Evolutionary conservation across 1,284 basidiomycete species (phyloP), one percentile per base, ranked within the genome.

Genomic region (Ustilago sp.): DNA sequence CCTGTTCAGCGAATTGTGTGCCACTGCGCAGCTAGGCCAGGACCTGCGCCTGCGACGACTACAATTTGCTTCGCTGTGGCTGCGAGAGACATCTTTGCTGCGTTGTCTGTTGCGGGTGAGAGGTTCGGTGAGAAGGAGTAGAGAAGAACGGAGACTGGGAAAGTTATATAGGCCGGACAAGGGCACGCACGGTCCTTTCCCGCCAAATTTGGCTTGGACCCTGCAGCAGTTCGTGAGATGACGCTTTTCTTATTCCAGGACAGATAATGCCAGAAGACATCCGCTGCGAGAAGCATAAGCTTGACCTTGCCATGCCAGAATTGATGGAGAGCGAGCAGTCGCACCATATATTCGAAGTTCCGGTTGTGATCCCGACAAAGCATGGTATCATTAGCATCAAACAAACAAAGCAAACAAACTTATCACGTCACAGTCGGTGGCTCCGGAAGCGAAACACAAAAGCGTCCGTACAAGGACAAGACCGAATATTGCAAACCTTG

Each of bases 391-490:
- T 17, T 19, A 54, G n/a, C 15, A 32, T 45, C 41, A 8, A 38
- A 38, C 8, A 39, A 38, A 55, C 38, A 39, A 41, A 55, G 53
- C 48, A 50, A 31, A 3, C 6, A 32, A 13, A 8, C 8, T 50
- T 19, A n/a, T 57, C 47, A 51, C 8, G 31, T 17, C 23, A n/a
- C 28, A 35, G 50, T 19, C 3, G 79, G 79, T 8, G 74, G 77
- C 61, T 69, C 64, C 7, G 73, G 69, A 6, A 68, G 48, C 1
- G 76, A 55, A 11, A 72, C 70, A 50, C 68, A 69, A 61, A 77
- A 81, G 17, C 69, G 63, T 6, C 77, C 77, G 35, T 69, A 80
- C 23, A 81, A 59, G 31, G 71, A 73, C 5, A 80, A 59, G 35
- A 77, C 74, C 32, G 68, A 63, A 36, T 77, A 73, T 48, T 68